Evolutionary conservation across 1,284 basidiomycete species (phyloP), one percentile per base, ranked within the genome.

Genomic region (Sphagnurus paluster): DNA sequence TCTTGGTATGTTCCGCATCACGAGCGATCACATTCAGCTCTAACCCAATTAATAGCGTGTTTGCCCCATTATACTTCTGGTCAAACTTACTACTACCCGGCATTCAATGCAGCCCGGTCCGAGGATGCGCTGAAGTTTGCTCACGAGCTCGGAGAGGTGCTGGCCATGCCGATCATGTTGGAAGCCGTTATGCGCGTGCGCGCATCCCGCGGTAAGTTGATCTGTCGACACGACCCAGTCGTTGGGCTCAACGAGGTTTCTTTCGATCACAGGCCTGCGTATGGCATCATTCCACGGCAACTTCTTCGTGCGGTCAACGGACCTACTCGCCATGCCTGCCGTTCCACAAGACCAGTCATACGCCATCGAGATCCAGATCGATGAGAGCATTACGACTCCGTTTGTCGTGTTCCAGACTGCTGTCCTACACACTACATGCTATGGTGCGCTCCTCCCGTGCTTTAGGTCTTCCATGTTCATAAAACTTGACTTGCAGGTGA

Each of bases 271-370:
- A 87, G 91, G 95, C 49, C 75, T 99, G 46, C 88, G 97, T 48
- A 94, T 98, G 87, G 87, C 93, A 4, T 92, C 93, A 1, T 99
- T 98, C 89, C 94, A 99, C 61, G 97, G 97, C 57, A 99, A 99
- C 77, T 99, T 99, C 76, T 99, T 99, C 67, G 94, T 98, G 43
- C 87, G 97, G 41, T 98, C 95, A 9, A 98, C 96, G 25, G 97
- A 99, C 71, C 77, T 99, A 26, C 80, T 99, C 25, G 94, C 96
- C 2, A 89, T 99, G 78, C 96, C 97, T 2, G 89, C 94, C 13
- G 96, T 99, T 13, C 94, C 97, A 8, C 84, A 92, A 58, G 95
- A 99, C 63, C 93, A 98, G 68, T 95, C 90, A 39, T 99, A 99
- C 64, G 89, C 89, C 11, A 97, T 99, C 62, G 97, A 99, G 69